Conservation (phyloP, 805 yeast genomes). For the Kluyveromyces siamensis region DNA sequence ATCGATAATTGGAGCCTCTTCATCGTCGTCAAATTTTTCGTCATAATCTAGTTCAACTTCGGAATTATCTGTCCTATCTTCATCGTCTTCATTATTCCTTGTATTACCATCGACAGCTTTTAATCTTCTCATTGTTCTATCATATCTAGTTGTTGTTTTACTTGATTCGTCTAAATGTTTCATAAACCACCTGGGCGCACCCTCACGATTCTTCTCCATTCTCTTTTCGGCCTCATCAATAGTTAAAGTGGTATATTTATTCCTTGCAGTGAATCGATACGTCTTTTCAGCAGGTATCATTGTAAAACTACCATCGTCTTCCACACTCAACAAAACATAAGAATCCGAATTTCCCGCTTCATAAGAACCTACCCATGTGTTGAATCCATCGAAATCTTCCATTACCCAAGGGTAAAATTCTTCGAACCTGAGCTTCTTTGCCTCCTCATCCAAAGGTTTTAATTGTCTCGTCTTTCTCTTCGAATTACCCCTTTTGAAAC, state of each 20-base stretch:
- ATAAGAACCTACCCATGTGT: constrained; percentile 92
- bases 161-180: constrained; percentile 67
- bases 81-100: constrained; percentile 30
- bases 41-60: constrained; percentile 91
- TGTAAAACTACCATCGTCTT: constrained; percentile 72
- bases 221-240: constrained; percentile 94
- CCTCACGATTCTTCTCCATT: constrained; percentile 66
- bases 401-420: constrained; percentile 97
- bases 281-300: constrained; percentile 94
- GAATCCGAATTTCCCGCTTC: constrained; percentile 83
- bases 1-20: constrained; percentile 95
- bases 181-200: constrained; percentile 93
- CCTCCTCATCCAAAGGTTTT: constrained; percentile 70
- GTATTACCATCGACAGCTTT: constrained; percentile 40
- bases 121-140: constrained; percentile 37
- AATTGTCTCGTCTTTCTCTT: constrained; percentile 82
- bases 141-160: constrained; percentile 41
- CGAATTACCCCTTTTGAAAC: constrained; percentile 47
- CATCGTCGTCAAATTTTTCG: constrained; percentile 97
- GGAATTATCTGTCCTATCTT: constrained; percentile 55
- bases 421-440: constrained; percentile 80
- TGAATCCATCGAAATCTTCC: constrained; percentile 91
- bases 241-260: constrained; percentile 86
- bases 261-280: constrained; percentile 87
- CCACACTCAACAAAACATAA: constrained; percentile 79